Conservation (phyloP, 495 filamentous ascomycete genomes). For the Bombardia bombarda region DNA sequence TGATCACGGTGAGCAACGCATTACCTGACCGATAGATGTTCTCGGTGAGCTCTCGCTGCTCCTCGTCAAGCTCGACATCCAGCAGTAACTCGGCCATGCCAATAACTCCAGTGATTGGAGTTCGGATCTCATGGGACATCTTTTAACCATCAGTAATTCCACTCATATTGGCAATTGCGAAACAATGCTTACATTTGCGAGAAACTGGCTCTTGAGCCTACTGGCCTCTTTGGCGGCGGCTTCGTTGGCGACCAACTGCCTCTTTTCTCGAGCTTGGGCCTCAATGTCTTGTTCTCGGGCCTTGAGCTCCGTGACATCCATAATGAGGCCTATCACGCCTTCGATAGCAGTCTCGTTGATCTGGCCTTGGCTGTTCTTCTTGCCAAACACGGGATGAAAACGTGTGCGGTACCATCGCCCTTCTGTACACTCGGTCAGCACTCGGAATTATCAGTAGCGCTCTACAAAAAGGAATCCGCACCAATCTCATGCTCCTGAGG, state of each 20-base stretch:
- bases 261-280: constrained; percentile 53
- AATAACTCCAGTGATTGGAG: constrained; percentile 60
- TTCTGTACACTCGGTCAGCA: constrained; percentile 20
- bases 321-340: constrained; percentile 59
- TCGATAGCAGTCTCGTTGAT: constrained; percentile 42
- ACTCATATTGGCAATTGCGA: too few relatives aligned
- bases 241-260: constrained; percentile 54
- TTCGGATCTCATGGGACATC: constrained; percentile 89
- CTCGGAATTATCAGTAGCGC: background rate
- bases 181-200: constrained; percentile 52
- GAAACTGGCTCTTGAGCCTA: constrained; percentile 58
- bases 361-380: constrained; percentile 36
- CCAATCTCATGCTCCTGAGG: constrained; percentile 42
- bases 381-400: constrained; percentile 50
- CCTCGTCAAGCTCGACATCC: constrained; percentile 55
- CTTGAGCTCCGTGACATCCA: constrained; percentile 62
- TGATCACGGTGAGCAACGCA: constrained; percentile 77
- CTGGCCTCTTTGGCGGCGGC: constrained; percentile 62
- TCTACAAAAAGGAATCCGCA: constrained; percentile 6
- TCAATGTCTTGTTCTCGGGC: constrained; percentile 48
- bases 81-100: constrained; percentile 64
- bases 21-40: constrained; percentile 78
- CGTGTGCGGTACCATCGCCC: constrained; percentile 57
- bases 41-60: constrained; percentile 67
- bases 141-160: constrained; percentile 18